Base-by-base conservation (phyloP, 306 rosid genomes). In the Acacia confusa region DNA sequence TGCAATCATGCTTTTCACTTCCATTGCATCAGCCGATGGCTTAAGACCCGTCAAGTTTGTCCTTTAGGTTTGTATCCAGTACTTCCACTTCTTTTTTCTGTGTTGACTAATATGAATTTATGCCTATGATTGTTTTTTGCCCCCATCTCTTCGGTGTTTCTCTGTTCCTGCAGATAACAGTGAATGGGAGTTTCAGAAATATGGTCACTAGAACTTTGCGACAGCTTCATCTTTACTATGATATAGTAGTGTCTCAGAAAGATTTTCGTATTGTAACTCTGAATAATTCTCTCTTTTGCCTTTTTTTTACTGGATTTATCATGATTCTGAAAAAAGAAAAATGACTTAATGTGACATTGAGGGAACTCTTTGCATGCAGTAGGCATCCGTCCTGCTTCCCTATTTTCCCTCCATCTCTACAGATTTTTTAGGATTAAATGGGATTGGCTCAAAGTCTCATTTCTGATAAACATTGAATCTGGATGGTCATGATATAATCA, bases 141-240 rank as follows among this genome's bases (percentile, higher is more conserved):
- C 5, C 0, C 6, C 57, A 71, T 68, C 47, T 34, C 13, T 45
- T 71, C 80, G 78, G 25, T 79, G 75, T 78, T 80, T 82, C 38
- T 76, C 70, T 57, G 50, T 64, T 73, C 76, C 36, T 52, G 45
- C 84, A 92, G 97, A 95, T 80, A 92, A 95, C 85, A 91, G 97
- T 34, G 95, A 95, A 81, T 92, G 97, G 98, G 97, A 95, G 82
- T 95, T 95, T 82, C 97, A 95, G 86, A 95, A 92, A 88, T 92
- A 92, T 40, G 98, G 97, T 70, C 98, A 95, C 90, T 95, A 90
- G 88, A 84, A 44, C 82, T 40, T 34, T 0, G 65, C 57, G 77
- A 63, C 73, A 64, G 36, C 47, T 48, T 55, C 53, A 25, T 41
- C 7, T 44, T 15, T 7, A 16, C 9, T 1, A 12, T 71, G 16